Percentiles rank a stretch among this genome's conserved stretches.
These are phyloP conservation scores for Candida maesae DNA, from an alignment of 805 yeast genomes.

Conservation along the genomic window DNA sequence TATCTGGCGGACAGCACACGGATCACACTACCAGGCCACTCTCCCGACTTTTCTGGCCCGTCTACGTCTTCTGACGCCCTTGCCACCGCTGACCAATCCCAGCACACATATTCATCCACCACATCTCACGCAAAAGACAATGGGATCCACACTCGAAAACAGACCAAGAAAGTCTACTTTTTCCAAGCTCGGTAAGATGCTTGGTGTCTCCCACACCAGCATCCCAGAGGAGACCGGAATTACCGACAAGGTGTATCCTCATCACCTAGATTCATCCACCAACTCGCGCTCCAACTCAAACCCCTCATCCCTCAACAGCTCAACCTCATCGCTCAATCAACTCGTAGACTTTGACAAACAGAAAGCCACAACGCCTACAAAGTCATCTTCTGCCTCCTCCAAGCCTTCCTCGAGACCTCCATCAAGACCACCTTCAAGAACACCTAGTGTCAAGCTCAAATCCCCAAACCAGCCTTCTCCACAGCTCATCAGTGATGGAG, in stretches of 20 bases:
- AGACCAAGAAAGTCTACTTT: slow-evolving; percentile 28
- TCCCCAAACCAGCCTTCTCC: slow-evolving; percentile 5
- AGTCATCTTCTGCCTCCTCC: no score
- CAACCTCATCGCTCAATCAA: slow-evolving; percentile 16
- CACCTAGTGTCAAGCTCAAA: slow-evolving; percentile 12
- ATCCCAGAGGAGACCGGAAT: slow-evolving; percentile 8
- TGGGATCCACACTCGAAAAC: slow-evolving; percentile 12
- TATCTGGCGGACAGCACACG: no score
- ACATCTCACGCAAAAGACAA: background rate
- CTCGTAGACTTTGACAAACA: slow-evolving; percentile 8
- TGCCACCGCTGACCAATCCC: background rate
- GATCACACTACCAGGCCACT: no score
- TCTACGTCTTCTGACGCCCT: background rate
- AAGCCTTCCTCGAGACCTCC: no score
- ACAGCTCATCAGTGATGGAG: slow-evolving; percentile 5
- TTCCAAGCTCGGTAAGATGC: slow-evolving; percentile 28
- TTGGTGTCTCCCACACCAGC: slow-evolving; percentile 20
- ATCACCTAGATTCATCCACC: background rate
- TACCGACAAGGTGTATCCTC: background rate
- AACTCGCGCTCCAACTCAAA: slow-evolving; percentile 9
- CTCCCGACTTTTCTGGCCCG: no score
- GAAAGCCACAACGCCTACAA: slow-evolving; percentile 8
- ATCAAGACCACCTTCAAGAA: slow-evolving; percentile 19
- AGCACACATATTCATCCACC: background rate
- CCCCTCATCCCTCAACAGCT: slow-evolving; percentile 13